Evolutionary conservation across 2,329 filamentous ascomycete genomes (phyloP), one percentile per base, ranked within the genome.

Genomic region (Clarireedia hainanense): DNA sequence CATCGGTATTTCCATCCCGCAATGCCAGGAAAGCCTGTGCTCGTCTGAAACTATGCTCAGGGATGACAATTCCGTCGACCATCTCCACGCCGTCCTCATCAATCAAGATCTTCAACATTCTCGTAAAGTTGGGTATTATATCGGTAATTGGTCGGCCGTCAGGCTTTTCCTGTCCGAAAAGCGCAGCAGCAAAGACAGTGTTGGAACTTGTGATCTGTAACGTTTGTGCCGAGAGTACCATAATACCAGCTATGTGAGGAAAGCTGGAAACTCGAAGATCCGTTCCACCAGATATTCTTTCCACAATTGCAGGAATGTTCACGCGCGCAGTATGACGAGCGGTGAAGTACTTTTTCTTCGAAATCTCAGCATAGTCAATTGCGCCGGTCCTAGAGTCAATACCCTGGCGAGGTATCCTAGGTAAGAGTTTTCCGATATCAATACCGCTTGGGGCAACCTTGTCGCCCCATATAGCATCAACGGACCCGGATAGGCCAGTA

Each of bases 201-300:
- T 99, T 99, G 7, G 91, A 94, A 72, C 91, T 96, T 68, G 88
- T 88, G 65, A 99, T 88, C 50, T 83, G 81, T 61, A 97, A 78
- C 0, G 80, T 84, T 30, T 83, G 75, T 1, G 92, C 86, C n/a
- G 88, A 86, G 12, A 99, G 78, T 7, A 99, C 91, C 67, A 99
- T 85, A 66, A 99, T 96, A 49, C 94, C 94, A 55, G 94, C 94
- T 72, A 99, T 96, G 68, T 99, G 92, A 15, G 94, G 94, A 62
- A 96, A 95, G 68, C 91, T 96, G 15, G 92, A 96, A 45, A 99
- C 81, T 51, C 89, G 84, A 61, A 99, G 80, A 61, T 89, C 84
- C 17, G 83, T 79, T 63, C 85, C 77, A 43, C 81, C 84, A 36
- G 82, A 79, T 2, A 89, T 75, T 66, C 88, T 86, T 58, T 91